Conservation (phyloP, 345 rosid species). For the Eutrema japonicum region DNA sequence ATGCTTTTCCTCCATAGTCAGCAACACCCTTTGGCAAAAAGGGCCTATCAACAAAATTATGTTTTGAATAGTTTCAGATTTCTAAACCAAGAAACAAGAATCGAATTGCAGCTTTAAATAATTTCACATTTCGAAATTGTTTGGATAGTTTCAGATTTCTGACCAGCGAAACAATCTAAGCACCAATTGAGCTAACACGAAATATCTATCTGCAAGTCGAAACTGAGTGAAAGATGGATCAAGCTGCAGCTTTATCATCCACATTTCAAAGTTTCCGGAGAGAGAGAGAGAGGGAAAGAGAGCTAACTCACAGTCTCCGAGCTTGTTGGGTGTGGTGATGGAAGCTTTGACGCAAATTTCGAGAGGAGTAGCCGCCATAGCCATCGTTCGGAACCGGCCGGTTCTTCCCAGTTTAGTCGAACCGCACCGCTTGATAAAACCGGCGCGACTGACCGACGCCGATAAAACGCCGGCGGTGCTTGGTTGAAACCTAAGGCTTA, state of each 20-base stretch:
- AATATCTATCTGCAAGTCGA: not conserved
- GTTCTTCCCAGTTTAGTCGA: conserved; percentile 29
- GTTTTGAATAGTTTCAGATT: conserved; percentile 4
- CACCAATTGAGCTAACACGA: conserved; percentile 12
- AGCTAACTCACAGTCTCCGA: conserved; percentile 86
- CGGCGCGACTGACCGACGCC: conserved; percentile 49
- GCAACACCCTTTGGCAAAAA: conserved; percentile 84
- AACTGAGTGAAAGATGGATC: not conserved
- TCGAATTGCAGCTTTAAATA: not conserved
- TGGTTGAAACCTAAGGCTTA: conserved; percentile 56
- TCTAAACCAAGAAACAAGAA: not conserved
- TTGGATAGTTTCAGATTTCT: not conserved
- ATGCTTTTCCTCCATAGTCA: conserved; percentile 91
- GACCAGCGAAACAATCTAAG: not conserved
- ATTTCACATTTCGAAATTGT: conserved; percentile 12
- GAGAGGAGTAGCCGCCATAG: conserved; percentile 64
- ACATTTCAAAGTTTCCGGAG: conserved; percentile 22
- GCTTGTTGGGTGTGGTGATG: conserved; percentile 66
- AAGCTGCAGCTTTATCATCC: conserved; percentile 23
- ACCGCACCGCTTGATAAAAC: conserved; percentile 38
- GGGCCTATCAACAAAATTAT: conserved; percentile 58
- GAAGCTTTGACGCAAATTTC: conserved; percentile 92
- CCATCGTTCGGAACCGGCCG: conserved; percentile 40
- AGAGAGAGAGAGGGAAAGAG: conserved; percentile 29
- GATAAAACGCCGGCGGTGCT: conserved; percentile 54